These are phyloP conservation scores for Gossypium sturtianum DNA, from an alignment of 345 rosid genomes.

Conservation along the genomic window DNA sequence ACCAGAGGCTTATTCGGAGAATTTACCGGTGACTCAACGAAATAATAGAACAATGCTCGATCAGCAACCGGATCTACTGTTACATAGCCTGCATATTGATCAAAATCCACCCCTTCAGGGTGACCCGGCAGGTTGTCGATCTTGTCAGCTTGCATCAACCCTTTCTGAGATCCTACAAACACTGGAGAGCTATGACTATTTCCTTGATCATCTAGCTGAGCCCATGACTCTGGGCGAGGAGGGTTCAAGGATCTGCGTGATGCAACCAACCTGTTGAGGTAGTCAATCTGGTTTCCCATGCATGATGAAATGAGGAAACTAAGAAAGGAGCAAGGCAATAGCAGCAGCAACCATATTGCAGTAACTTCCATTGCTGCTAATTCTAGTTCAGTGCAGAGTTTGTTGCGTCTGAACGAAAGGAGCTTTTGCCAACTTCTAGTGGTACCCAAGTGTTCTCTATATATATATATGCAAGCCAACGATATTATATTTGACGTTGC, in stretches of 20 bases:
- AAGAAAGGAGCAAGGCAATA: slow-evolving; percentile 7
- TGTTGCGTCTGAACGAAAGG: neutral
- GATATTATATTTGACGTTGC: neutral
- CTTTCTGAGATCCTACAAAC: slow-evolving; percentile 11
- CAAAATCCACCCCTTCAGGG: slow-evolving; percentile 17
- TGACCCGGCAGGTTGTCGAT: slow-evolving; percentile 3
- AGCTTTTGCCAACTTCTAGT: neutral
- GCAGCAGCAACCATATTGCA: slow-evolving; percentile 14
- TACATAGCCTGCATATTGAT: slow-evolving; percentile 24
- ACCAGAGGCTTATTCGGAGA: slow-evolving; percentile 18
- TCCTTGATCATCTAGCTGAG: neutral
- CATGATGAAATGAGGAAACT: slow-evolving; percentile 19
- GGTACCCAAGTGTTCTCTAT: neutral
- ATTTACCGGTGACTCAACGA: slow-evolving; percentile 15
- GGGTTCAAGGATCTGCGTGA: slow-evolving; percentile 25
- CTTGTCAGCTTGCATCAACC: slow-evolving; percentile 11
- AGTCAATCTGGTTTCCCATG: slow-evolving; percentile 25
- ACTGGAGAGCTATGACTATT: slow-evolving; percentile 4
- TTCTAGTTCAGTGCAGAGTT: neutral
- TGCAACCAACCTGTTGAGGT: slow-evolving; percentile 23
- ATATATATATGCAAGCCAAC: neutral
- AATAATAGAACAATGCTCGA: slow-evolving; percentile 10
- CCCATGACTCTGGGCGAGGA: slow-evolving; percentile 19
- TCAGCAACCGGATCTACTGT: slow-evolving; percentile 17
- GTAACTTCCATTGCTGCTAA: slow-evolving; percentile 5